Conservation (phyloP, 768 basidiomycete genomes). For the Rhizopogon vinicolor region DNA sequence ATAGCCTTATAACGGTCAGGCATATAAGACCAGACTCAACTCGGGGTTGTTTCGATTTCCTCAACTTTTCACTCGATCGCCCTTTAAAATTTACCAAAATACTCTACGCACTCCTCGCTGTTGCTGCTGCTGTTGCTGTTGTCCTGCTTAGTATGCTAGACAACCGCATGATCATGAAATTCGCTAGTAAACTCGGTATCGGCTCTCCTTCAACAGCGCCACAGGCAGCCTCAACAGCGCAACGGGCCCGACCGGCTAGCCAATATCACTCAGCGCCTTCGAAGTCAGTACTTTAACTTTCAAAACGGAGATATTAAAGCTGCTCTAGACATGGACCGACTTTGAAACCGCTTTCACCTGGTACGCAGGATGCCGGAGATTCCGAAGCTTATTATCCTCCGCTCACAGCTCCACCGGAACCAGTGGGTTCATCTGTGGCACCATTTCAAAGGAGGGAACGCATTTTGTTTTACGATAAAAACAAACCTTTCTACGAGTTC, state of each 20-base stretch:
- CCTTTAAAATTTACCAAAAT: slow-evolving; percentile 17
- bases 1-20: slow-evolving; percentile 21
- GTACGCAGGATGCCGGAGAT: slow-evolving; percentile 4
- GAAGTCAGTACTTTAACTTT: slow-evolving; percentile 9
- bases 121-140: slow-evolving; percentile 11
- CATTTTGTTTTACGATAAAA: slow-evolving; percentile 62
- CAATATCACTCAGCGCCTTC: slow-evolving; percentile 15
- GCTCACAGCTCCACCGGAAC: slow-evolving; percentile 26
- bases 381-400: slow-evolving; percentile 23
- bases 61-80: slow-evolving; percentile 7
- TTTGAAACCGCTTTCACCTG: slow-evolving; percentile 10
- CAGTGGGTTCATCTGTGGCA: slow-evolving; percentile 23
- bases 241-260: slow-evolving; percentile 17
- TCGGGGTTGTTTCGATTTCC: not conserved
- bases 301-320: not conserved
- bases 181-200: slow-evolving; percentile 21
- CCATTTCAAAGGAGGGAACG: slow-evolving; percentile 29
- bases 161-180: slow-evolving; percentile 27
- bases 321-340: slow-evolving; percentile 7
- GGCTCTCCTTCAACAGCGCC: slow-evolving; percentile 18
- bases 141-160: slow-evolving; percentile 27
- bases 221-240: slow-evolving; percentile 11
- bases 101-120: slow-evolving; percentile 17
- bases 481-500: slow-evolving; percentile 63
- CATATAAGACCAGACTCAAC: slow-evolving; percentile 17